Conservation (phyloP, 2,329 filamentous ascomycete genomes). For the Thielaviopsis euricoi region DNA sequence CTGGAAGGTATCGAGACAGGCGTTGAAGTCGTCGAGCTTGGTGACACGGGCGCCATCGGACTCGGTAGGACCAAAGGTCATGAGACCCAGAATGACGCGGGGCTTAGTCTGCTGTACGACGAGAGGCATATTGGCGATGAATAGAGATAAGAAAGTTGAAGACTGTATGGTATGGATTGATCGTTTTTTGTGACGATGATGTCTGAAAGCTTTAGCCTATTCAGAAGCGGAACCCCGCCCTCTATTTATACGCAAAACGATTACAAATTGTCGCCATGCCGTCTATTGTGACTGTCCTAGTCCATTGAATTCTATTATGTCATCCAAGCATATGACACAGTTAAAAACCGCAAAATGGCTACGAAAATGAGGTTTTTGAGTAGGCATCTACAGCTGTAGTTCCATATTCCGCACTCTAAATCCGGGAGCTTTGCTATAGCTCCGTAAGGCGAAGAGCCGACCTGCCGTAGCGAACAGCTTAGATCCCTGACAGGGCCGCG, state of each 20-base stretch:
- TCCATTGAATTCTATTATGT: neutral
- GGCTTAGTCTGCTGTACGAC: conserved; percentile 32
- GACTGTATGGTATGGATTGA: neutral
- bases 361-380: neutral
- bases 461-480: neutral
- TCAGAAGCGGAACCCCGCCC: neutral
- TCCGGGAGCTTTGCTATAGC: neutral
- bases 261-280: neutral
- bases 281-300: neutral
- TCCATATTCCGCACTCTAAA: neutral
- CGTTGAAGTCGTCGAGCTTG: conserved; percentile 46
- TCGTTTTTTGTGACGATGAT: neutral
- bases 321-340: neutral
- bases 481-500: neutral
- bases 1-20: conserved; percentile 59
- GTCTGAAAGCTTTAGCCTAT: neutral
- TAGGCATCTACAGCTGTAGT: neutral
- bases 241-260: neutral
- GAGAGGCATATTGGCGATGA: conserved; percentile 27
- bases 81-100: conserved; percentile 66
- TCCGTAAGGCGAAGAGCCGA: neutral
- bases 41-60: conserved; percentile 54
- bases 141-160: neutral
- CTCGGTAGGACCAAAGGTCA: conserved; percentile 63
- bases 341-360: neutral